Base-by-base conservation (phyloP, 768 basidiomycete genomes). In the Pholiota microspora region DNA sequence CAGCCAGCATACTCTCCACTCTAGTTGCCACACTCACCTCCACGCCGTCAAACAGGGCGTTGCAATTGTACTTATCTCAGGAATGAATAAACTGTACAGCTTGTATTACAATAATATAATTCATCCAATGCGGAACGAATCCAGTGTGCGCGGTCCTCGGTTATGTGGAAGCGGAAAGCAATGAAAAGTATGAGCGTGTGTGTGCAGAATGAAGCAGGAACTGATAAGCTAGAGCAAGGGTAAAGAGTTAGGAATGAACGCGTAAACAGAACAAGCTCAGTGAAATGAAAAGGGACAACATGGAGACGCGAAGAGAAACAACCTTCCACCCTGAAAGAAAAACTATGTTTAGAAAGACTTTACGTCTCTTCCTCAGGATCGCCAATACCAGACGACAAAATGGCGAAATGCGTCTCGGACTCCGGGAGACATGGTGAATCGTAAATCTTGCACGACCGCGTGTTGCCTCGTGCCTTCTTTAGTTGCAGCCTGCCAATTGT, bases 371-470 rank as follows among this genome's bases (percentile, higher is more conserved):
- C 95, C 63, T 95, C 93, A 1, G 95, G 94, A 66, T 98, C 96
- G 4, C 91, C 92, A 55, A 98, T 94, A 56, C 96, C 96, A 62
- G 89, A 85, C 7, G 84, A 73, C 50, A 93, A 86, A 71, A 98
- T 98, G 29, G 94, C 92, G 68, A 98, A 99, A 52, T 89, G 89
- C 2, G 89, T 94, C 68, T 98, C 96, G 60, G 91, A 92, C 70
- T 99, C 97, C 8, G 97, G 96, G 31, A 99, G 75, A 73, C 94
- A 98, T 0, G 97, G 97, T 3, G 94, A 96, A 75, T 99, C 97
- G 63, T 97, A 96, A 60, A 99, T 95, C 72, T 94, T 96, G 74
- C 94, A 97, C 18, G 92, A 85, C 53, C 97, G 89, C 46, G 91
- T 94, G 58, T 90, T 88, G 8, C 91, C 97, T 31, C 96, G 83